These are phyloP conservation scores for Penicillium pulvis DNA, from an alignment of 495 filamentous ascomycete genomes.

Conservation along the genomic window DNA sequence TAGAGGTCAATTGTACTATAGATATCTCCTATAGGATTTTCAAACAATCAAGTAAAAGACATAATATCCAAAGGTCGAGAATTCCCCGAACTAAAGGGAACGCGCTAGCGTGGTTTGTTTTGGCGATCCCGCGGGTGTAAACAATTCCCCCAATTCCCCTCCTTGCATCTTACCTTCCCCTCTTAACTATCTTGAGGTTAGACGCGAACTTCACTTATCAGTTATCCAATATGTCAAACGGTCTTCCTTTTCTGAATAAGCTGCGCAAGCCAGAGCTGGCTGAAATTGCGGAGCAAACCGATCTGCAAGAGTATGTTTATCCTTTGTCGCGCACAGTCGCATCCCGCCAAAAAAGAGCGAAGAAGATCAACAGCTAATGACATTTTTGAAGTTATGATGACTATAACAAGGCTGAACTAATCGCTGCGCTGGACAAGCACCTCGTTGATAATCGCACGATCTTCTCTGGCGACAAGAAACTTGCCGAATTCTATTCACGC, in stretches of 20 bases:
- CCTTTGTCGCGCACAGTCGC: constrained; percentile 11
- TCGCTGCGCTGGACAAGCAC: constrained; percentile 71
- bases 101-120: constrained; percentile 39
- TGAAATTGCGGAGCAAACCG: constrained; percentile 72
- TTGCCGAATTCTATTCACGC: constrained; percentile 77
- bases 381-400: constrained; percentile 60
- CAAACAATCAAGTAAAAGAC: too few relatives aligned
- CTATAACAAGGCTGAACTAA: constrained; percentile 80
- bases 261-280: constrained; percentile 82
- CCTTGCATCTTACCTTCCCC: constrained; percentile 27
- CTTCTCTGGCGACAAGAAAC: constrained; percentile 61
- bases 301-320: constrained; percentile 67
- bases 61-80: not conserved
- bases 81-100: not conserved
- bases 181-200: constrained; percentile 17
- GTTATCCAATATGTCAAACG: constrained; percentile 52
- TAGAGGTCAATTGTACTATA: constrained; percentile 1
- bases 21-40: not conserved
- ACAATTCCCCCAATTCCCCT: constrained; percentile 27
- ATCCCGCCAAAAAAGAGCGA: not conserved
- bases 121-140: constrained; percentile 35
- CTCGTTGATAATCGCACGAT: constrained; percentile 64
- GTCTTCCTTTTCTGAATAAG: constrained; percentile 72
- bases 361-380: constrained; percentile 17
- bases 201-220: constrained; percentile 11